Conservation (phyloP, 208 protist genomes). For the Leishmania gerbilli region DNA sequence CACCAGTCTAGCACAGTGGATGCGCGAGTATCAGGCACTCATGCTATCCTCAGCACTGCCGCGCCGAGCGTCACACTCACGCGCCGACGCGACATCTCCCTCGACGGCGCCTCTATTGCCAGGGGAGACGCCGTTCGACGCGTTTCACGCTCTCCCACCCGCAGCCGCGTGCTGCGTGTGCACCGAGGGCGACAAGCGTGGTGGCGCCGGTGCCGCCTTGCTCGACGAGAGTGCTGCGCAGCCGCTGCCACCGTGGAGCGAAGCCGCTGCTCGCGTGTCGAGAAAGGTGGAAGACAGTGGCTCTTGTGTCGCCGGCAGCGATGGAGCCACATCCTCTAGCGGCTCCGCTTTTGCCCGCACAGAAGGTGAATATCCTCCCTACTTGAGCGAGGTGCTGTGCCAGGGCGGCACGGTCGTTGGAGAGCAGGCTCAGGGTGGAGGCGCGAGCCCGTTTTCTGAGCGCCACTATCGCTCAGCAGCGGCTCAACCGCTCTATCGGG, state of each 20-base stretch:
- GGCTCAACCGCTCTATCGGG: neutral
- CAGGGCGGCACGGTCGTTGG: neutral
- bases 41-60: conserved; percentile 27
- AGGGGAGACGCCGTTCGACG: neutral
- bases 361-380: neutral
- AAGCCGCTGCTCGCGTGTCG: neutral
- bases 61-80: neutral
- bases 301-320: neutral
- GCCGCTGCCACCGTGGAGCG: neutral
- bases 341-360: conserved; percentile 2
- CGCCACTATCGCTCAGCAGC: neutral
- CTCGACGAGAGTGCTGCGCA: neutral
- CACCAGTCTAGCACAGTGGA: conserved; percentile 13
- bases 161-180: neutral
- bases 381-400: neutral
- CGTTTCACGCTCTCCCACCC: neutral
- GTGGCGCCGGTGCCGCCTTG: neutral
- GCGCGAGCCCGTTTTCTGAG: neutral
- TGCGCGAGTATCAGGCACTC: conserved; percentile 26
- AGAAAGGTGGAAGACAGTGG: conserved; percentile 4
- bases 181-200: neutral
- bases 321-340: conserved; percentile 14
- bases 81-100: neutral
- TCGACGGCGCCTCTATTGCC: neutral
- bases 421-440: neutral